Conservation (phyloP, 768 basidiomycete species). For the Mycena rosella region DNA sequence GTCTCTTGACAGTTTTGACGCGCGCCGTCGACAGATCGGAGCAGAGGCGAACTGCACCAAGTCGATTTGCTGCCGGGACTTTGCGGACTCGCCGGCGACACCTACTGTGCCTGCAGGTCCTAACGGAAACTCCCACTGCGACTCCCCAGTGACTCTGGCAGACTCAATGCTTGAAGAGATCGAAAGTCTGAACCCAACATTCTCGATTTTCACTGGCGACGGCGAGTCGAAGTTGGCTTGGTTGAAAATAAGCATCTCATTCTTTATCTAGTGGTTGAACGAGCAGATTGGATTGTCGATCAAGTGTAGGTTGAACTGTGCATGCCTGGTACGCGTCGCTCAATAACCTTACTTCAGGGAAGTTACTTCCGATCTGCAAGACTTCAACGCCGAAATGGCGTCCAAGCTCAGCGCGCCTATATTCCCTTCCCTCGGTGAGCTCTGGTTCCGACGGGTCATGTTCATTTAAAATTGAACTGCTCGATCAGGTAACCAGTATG, state of each 20-base stretch:
- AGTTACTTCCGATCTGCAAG: constrained; percentile 45
- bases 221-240: constrained; percentile 18
- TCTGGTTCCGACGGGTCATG: neutral
- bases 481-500: constrained; percentile 24
- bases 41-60: constrained; percentile 53
- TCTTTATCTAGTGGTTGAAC: constrained; percentile 27
- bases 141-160: constrained; percentile 50
- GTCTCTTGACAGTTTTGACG: too few relatives aligned
- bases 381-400: constrained; percentile 46
- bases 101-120: constrained; percentile 49
- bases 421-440: constrained; percentile 47
- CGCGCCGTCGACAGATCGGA: too few relatives aligned
- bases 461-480: too few relatives aligned
- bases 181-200: constrained; percentile 40
- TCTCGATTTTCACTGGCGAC: constrained; percentile 58
- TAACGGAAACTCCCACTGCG: constrained; percentile 50
- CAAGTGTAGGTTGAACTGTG: constrained; percentile 38
- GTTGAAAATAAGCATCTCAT: neutral
- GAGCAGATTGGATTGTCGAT: constrained; percentile 47
- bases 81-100: constrained; percentile 37
- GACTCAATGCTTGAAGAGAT: constrained; percentile 52
- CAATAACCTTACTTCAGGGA: constrained; percentile 32
- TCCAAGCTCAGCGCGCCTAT: constrained; percentile 42
- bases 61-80: constrained; percentile 54
- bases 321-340: neutral